These are phyloP conservation scores for Pythium brachiatum DNA, from an alignment of 352 stramenopile species.

Conservation along the genomic window DNA sequence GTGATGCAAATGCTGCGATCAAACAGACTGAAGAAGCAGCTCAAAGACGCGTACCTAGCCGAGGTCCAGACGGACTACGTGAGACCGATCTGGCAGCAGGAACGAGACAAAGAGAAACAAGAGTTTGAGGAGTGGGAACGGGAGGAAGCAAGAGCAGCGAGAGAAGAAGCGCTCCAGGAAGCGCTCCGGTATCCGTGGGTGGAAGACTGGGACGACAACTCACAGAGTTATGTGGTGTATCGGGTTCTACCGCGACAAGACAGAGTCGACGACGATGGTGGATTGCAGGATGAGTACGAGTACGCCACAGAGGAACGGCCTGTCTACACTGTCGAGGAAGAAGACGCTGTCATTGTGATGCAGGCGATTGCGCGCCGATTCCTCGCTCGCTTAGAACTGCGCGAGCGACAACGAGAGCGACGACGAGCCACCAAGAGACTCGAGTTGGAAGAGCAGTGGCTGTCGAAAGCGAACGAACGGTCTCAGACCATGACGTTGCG, in stretches of 20 bases:
- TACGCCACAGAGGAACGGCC: conserved; percentile 34
- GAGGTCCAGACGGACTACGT: conserved; percentile 61
- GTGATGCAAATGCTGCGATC: conserved; percentile 39
- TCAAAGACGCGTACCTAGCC: conserved; percentile 48
- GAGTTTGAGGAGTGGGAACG: conserved; percentile 42
- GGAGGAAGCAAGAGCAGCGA: conserved; percentile 32
- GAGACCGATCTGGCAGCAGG: conserved; percentile 58
- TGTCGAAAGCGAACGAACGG: conserved; percentile 34
- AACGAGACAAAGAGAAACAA: conserved; percentile 54
- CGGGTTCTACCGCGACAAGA: not conserved
- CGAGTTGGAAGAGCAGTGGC: conserved; percentile 44
- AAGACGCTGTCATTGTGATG: conserved; percentile 44
- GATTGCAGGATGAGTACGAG: conserved; percentile 21
- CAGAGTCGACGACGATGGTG: not conserved
- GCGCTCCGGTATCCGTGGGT: conserved; percentile 54
- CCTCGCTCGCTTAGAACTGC: conserved; percentile 34
- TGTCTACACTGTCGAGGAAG: conserved; percentile 63
- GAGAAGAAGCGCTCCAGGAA: conserved; percentile 35
- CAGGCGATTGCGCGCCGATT: conserved; percentile 42
- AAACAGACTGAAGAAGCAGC: conserved; percentile 29
- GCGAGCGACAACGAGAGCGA: conserved; percentile 29
- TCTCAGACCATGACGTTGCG: conserved; percentile 45
- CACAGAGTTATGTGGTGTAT: conserved; percentile 45
- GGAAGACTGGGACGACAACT: conserved; percentile 53
- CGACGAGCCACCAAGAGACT: conserved; percentile 29